A percentile compares a stretch with the other conserved stretches of the same genome.
These are phyloP conservation scores for Vitis vinifera DNA, from an alignment of 164 flowering plant species.

Conservation along the genomic window ASM3070453v1 NC_081807.1:2466501-2467000, in stretches of 20 bases:
- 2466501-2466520: not conserved
- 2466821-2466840: too few relatives aligned
- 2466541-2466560: constrained; percentile 73
- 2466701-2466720: too few relatives aligned
- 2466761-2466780: too few relatives aligned
- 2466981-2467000: constrained; percentile 14
- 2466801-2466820: too few relatives aligned
- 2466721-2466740: too few relatives aligned
- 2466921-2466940: not conserved
- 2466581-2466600: constrained; percentile 68
- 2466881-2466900: constrained; percentile 3
- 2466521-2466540: constrained; percentile 60
- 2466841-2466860: too few relatives aligned
- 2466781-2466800: too few relatives aligned
- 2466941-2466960: constrained; percentile 2
- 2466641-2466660: constrained; percentile 74
- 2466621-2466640: constrained; percentile 59
- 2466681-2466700: not conserved
- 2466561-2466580: constrained; percentile 84
- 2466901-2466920: constrained; percentile 18
- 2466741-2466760: too few relatives aligned
- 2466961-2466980: not conserved
- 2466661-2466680: constrained; percentile 31
- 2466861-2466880: too few relatives aligned
- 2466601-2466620: constrained; percentile 83